Evolutionary conservation across 1,284 basidiomycete species (phyloP).

Genomic region (Serendipita sp.): DNA sequence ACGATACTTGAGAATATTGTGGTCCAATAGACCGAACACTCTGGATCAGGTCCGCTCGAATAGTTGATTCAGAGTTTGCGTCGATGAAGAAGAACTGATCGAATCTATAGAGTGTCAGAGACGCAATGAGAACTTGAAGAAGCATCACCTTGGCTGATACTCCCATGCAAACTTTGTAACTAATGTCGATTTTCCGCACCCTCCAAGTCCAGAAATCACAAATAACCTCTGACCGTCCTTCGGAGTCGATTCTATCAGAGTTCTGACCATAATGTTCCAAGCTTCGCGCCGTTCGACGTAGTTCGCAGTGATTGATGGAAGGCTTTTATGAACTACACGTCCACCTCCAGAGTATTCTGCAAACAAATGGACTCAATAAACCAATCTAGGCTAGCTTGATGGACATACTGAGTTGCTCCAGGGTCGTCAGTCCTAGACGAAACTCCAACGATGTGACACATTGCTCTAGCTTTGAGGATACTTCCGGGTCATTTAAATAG

Average conservation of each 20-base stretch:
- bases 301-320: not conserved
- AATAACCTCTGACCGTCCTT: not conserved
- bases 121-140: not conserved
- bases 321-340: not conserved
- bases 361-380: not conserved
- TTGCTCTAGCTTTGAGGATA: not conserved
- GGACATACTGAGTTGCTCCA: not conserved
- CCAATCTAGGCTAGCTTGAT: not conserved
- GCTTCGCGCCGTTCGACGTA: not conserved
- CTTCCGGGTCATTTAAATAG: not conserved
- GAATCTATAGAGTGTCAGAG: not conserved
- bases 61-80: not conserved
- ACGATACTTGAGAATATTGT: not conserved
- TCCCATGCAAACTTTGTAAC: not conserved
- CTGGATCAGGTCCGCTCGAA: not conserved
- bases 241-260: not conserved
- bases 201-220: conserved; percentile 9
- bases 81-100: conserved; percentile 7
- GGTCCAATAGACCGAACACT: not conserved
- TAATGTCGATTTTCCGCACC: conserved; percentile 9
- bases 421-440: not conserved
- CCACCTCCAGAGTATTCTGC: not conserved
- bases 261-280: not conserved
- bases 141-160: not conserved
- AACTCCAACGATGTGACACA: not conserved